Evolutionary conservation across 805 yeast species (phyloP).

Genomic region (Candida ortonii): DNA sequence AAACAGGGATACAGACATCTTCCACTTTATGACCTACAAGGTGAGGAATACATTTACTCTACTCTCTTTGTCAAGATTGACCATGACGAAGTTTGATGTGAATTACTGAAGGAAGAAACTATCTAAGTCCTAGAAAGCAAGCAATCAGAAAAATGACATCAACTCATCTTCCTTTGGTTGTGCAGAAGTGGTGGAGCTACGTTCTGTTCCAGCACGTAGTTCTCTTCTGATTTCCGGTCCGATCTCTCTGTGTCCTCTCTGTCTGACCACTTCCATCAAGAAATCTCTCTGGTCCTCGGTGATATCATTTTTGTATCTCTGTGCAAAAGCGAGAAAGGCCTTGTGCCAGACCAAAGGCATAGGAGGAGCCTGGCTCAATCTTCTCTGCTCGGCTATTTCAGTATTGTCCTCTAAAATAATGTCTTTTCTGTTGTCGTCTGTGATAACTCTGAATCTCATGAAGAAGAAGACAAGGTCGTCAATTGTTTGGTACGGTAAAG

Average conservation of each 20-base stretch:
- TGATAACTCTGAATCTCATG: constrained; percentile 77
- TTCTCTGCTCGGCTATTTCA: constrained; percentile 33
- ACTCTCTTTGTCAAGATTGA: constrained; percentile 42
- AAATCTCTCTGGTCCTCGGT: constrained; percentile 99
- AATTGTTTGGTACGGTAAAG: constrained; percentile 93
- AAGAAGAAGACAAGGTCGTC: constrained; percentile 93
- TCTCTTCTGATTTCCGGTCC: constrained; percentile 96
- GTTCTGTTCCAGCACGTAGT: constrained; percentile 77
- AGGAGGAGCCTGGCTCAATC: constrained; percentile 41
- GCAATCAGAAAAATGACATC: constrained; percentile 31
- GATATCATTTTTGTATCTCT: constrained; percentile 93
- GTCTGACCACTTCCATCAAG: constrained; percentile 84
- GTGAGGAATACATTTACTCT: constrained; percentile 65
- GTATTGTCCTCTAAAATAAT: constrained; percentile 22
- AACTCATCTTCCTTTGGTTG: constrained; percentile 28
- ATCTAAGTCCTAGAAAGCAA: too few relatives aligned
- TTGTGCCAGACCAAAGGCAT: constrained; percentile 98
- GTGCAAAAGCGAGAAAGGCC: constrained; percentile 91
- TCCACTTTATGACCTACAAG: constrained; percentile 71
- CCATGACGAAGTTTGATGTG: constrained; percentile 9
- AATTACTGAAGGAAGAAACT: too few relatives aligned
- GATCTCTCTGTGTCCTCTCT: constrained; percentile 81
- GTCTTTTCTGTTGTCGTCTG: constrained; percentile 32
- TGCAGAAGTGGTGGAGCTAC: constrained; percentile 31
- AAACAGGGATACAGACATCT: constrained; percentile 80